Conservation (phyloP, 257 asterid genomes). For the Solanum rostratum region DNA sequence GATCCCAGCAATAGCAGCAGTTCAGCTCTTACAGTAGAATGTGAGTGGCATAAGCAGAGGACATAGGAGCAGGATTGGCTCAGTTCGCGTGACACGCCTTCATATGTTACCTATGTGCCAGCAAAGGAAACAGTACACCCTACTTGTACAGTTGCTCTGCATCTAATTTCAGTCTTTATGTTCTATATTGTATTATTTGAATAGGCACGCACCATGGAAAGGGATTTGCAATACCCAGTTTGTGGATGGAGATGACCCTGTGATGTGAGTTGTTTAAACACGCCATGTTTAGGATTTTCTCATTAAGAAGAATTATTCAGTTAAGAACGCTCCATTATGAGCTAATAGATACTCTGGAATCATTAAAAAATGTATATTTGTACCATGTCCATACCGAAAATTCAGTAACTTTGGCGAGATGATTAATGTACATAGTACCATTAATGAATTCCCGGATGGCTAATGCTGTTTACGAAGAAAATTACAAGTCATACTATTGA, state of each 20-base stretch:
- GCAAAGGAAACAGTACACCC: neutral
- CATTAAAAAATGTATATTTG: neutral
- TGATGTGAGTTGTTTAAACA: neutral
- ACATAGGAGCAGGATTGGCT: neutral
- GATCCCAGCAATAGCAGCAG: constrained; percentile 86
- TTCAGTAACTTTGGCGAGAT: neutral
- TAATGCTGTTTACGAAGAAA: neutral
- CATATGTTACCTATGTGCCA: neutral
- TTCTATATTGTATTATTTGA: neutral
- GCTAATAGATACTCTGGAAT: neutral
- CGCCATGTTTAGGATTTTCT: neutral
- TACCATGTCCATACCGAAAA: neutral
- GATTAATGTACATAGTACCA: neutral
- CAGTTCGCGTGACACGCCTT: neutral
- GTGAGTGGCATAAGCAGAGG: neutral
- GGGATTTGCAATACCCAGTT: neutral
- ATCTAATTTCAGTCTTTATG: neutral
- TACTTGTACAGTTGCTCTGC: neutral
- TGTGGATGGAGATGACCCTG: neutral
- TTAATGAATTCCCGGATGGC: neutral
- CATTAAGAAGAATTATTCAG: neutral
- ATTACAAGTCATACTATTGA: neutral
- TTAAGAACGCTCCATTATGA: neutral
- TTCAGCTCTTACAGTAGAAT: constrained; percentile 68
- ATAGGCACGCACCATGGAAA: neutral